phyloP scores from a whole-genome alignment of 2,329 filamentous ascomycete species.

The Pyrenochaeta sp. region DNA sequence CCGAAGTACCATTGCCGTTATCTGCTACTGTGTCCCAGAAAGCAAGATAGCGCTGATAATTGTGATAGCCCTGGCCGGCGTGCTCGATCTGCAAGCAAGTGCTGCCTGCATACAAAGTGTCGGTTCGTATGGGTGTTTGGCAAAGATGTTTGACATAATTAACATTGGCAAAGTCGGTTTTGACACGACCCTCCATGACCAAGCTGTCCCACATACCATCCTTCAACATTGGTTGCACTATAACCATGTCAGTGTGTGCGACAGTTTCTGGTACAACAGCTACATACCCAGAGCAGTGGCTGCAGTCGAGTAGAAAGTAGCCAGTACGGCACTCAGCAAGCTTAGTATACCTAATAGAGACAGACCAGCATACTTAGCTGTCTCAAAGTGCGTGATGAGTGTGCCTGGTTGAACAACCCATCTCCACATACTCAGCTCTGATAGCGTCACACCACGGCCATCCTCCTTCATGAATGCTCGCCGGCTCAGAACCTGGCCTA shows the following conservation, averaged over 20 bases:
- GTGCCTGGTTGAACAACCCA: slow-evolving; percentile 74
- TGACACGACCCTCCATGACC: slow-evolving; percentile 65
- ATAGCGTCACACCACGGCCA: slow-evolving; percentile 72
- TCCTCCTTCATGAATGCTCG: slow-evolving; percentile 67
- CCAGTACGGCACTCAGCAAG: slow-evolving; percentile 69
- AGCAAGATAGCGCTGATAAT: slow-evolving; percentile 67
- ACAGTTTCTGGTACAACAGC: not conserved
- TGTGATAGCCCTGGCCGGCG: slow-evolving; percentile 74
- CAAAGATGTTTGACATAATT: slow-evolving; percentile 66
- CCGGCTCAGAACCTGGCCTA: slow-evolving; percentile 78
- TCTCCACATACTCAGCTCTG: slow-evolving; percentile 79
- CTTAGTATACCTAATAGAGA: slow-evolving; percentile 72
- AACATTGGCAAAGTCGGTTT: slow-evolving; percentile 70
- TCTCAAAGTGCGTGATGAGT: slow-evolving; percentile 73
- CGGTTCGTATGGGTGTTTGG: slow-evolving; percentile 65
- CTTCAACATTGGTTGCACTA: slow-evolving; percentile 74
- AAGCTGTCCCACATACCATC: slow-evolving; percentile 61
- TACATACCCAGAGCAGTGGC: slow-evolving; percentile 70
- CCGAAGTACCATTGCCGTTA: slow-evolving; percentile 54
- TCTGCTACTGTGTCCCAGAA: slow-evolving; percentile 63
- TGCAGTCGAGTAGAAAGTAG: slow-evolving; percentile 79
- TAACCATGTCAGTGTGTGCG: not conserved
- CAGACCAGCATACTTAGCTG: slow-evolving; percentile 68
- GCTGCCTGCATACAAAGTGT: slow-evolving; percentile 51
- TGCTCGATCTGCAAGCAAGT: slow-evolving; percentile 76